Percentiles rank a stretch among this genome's conserved stretches.
These are phyloP conservation scores for Pichia eremophila DNA, from an alignment of 805 yeast genomes.

Conservation along the genomic window DNA sequence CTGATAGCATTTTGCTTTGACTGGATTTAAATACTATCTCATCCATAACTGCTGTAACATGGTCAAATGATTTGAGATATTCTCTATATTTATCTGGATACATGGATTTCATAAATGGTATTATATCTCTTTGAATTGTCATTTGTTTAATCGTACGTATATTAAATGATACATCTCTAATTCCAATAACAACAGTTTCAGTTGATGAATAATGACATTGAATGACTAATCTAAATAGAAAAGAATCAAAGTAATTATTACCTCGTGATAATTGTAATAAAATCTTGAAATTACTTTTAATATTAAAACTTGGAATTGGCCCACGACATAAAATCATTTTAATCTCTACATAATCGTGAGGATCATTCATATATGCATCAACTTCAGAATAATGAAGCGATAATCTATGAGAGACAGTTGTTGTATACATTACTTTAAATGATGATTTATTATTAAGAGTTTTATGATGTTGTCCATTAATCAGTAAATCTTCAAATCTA, in stretches of 20 bases:
- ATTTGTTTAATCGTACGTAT: slow-evolving; percentile 4
- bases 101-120: slow-evolving; percentile 3
- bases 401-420: slow-evolving; percentile 2
- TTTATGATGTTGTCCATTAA: slow-evolving; percentile 3
- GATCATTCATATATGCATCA: slow-evolving; percentile 1
- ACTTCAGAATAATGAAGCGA: slow-evolving; percentile 11
- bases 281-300: slow-evolving; percentile 2
- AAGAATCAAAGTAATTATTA: slow-evolving; percentile 4
- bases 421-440: slow-evolving; percentile 6
- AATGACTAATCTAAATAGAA: slow-evolving; percentile 4
- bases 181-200: slow-evolving; percentile 9
- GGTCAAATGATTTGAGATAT: not conserved
- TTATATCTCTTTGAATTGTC: slow-evolving; percentile 5
- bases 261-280: slow-evolving; percentile 2
- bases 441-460: slow-evolving; percentile 9
- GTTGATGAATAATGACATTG: slow-evolving; percentile 11
- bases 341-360: slow-evolving; percentile 5
- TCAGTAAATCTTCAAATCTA: slow-evolving; percentile 14
- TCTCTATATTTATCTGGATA: slow-evolving; percentile 4
- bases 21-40: not conserved
- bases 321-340: slow-evolving; percentile 10
- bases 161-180: slow-evolving; percentile 10
- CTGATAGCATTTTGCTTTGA: not conserved
- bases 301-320: slow-evolving; percentile 4
- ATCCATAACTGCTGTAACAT: not conserved